Conservation (phyloP, 2,329 filamentous ascomycete genomes). For the Ceratocystis cubensis region DNA sequence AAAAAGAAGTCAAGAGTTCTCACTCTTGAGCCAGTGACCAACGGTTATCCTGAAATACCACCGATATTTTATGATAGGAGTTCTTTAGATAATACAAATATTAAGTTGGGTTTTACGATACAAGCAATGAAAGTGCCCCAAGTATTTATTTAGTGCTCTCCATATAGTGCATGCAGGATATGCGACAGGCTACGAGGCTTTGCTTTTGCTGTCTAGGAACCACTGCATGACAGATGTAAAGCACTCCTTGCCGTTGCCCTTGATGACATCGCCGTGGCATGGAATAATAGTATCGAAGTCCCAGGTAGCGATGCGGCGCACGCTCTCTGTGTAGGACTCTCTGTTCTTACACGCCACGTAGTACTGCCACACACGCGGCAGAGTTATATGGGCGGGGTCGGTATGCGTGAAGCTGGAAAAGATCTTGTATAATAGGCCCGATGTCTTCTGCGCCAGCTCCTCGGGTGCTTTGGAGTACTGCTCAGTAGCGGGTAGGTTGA, state of each 20-base stretch:
- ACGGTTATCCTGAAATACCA: neutral
- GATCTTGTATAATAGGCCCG: constrained; percentile 31
- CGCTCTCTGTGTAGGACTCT: constrained; percentile 54
- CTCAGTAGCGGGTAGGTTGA: constrained; percentile 79
- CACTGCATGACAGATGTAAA: constrained; percentile 72
- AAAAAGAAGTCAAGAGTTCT: neutral
- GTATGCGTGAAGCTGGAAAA: constrained; percentile 47
- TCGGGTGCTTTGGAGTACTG: constrained; percentile 54
- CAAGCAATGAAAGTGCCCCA: neutral
- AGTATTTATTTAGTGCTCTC: neutral
- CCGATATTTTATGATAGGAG: constrained; percentile 1
- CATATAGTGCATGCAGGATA: too few species aligned
- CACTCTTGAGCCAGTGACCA: neutral
- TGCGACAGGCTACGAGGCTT: neutral
- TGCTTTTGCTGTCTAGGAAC: constrained; percentile 44
- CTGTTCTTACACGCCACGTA: constrained; percentile 46
- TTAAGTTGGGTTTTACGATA: neutral
- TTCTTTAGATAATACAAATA: neutral
- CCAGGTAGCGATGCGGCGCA: constrained; percentile 61
- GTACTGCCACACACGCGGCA: constrained; percentile 69
- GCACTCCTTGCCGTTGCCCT: constrained; percentile 56
- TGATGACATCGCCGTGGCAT: constrained; percentile 85
- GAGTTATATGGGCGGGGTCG: constrained; percentile 34
- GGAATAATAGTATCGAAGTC: constrained; percentile 77
- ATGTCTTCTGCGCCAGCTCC: neutral